A percentile compares a stretch with the other conserved stretches of the same genome.
Evolutionary conservation across 306 rosid genomes (phyloP).

Genomic region (Cucumis hystrix): DNA sequence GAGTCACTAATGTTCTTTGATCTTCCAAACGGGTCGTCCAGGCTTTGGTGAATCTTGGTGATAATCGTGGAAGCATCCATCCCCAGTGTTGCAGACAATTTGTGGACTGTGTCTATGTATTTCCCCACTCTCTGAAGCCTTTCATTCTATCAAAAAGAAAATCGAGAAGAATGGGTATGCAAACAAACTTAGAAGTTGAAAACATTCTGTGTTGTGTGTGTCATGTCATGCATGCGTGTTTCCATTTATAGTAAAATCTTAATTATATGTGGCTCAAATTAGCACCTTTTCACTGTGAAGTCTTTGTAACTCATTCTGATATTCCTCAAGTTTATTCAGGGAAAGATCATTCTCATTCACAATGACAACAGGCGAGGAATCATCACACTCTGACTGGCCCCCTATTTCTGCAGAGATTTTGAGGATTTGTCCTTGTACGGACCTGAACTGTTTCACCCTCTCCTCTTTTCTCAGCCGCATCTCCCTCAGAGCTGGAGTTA

Average conservation of each 20-base stretch:
- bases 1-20: slow-evolving; percentile 62
- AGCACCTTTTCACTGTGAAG: slow-evolving; percentile 73
- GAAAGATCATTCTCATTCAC: slow-evolving; percentile 87
- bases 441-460: slow-evolving; percentile 63
- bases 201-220: not conserved
- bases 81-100: slow-evolving; percentile 70
- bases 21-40: slow-evolving; percentile 56
- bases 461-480: slow-evolving; percentile 82
- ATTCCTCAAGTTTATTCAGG: slow-evolving; percentile 75
- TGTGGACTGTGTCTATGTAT: slow-evolving; percentile 43
- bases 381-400: slow-evolving; percentile 36
- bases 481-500: slow-evolving; percentile 73
- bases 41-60: slow-evolving; percentile 70
- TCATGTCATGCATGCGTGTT: not conserved
- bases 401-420: slow-evolving; percentile 76
- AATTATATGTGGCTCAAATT: not conserved
- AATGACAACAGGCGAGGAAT: slow-evolving; percentile 21
- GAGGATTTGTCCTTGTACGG: slow-evolving; percentile 63
- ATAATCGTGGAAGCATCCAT: slow-evolving; percentile 62
- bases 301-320: slow-evolving; percentile 56
- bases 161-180: slow-evolving; percentile 5
- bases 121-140: slow-evolving; percentile 67
- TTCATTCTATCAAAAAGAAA: slow-evolving; percentile 43
- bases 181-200: slow-evolving; percentile 9
- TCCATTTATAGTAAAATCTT: not conserved